Evolutionary conservation across 371 early-diverging fungal species (phyloP).

Genomic region (Actinomortierella ambigua): DNA sequence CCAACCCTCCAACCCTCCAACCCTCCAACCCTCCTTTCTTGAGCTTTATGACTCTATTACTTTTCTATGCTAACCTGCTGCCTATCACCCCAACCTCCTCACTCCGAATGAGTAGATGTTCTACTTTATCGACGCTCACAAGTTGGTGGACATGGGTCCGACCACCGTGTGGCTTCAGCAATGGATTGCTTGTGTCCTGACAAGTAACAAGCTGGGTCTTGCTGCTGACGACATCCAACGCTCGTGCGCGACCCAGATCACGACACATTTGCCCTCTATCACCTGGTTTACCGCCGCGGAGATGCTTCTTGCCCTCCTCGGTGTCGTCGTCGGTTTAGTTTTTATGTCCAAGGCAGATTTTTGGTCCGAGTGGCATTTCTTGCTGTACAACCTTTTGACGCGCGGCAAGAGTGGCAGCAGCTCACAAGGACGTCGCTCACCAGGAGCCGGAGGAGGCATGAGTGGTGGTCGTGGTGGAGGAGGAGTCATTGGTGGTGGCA

Average conservation of each 20-base stretch:
- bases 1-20: too few species aligned
- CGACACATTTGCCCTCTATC: constrained; percentile 22
- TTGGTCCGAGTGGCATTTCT: constrained; percentile 31
- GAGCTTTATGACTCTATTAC: not conserved
- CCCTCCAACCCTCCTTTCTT: too few species aligned
- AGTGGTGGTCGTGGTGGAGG: too few species aligned
- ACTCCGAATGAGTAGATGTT: constrained; percentile 19
- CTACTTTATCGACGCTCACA: constrained; percentile 33
- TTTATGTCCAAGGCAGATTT: constrained; percentile 39
- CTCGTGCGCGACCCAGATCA: constrained; percentile 11
- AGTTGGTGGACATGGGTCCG: constrained; percentile 3
- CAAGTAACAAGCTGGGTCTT: not conserved
- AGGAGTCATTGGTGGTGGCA: not conserved
- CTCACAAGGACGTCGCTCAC: constrained; percentile 11
- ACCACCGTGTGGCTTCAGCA: constrained; percentile 20
- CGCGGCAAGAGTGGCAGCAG: constrained; percentile 19
- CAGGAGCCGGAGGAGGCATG: too few species aligned
- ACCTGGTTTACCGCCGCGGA: constrained; percentile 40
- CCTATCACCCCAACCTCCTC: not conserved
- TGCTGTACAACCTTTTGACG: constrained; percentile 17
- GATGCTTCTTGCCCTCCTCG: constrained; percentile 24
- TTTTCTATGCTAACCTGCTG: not conserved
- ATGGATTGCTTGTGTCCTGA: constrained; percentile 17
- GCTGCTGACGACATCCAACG: constrained; percentile 23
- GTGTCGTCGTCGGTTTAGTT: constrained; percentile 21